Evolutionary conservation across 164 flowering plant genomes (phyloP), one percentile per base, ranked within the genome.

Genomic region (Kalanchoe fedtschenkoi): DNA sequence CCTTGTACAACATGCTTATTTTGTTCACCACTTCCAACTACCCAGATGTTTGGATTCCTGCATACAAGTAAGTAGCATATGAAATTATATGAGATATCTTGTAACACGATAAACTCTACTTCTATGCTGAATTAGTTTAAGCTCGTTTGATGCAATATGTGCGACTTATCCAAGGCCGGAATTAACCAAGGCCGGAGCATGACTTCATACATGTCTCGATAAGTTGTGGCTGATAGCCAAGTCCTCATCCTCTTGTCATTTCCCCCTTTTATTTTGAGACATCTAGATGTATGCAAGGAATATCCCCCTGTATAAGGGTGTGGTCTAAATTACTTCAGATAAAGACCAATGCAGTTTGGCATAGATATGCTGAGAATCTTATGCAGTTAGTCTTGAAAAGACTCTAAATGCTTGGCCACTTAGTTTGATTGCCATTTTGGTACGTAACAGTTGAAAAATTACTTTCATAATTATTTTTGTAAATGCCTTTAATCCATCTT

Each of bases 1-100:
- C 98, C 32, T 58, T 88, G 61, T 89, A 93, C 76, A 86, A 89
- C 65, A 88, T 93, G 97, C 81, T 93, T 78, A 69, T 93, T 72
- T 74, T 93, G 53, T 93, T 88, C 71, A 89, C 98, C 56, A 92
- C 98, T 33, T 84, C 98, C 71, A 92, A 92, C 84, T 89, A 88
- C 68, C 98, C 98, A 29, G 93, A 92, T 82, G 96, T 84, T 21
- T 92, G 98, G 98, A 84, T 92, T 74, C 97, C 96, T 58, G 97
- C 96, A 43, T 93, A 89, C 86, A 93, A 89, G 97, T 91, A 81
- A 83, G 92, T 69, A 9, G 14, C 24, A n/a, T 26, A 42, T 66
- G 67, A 39, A 32, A 14, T n/a, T n/a, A n/a, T n/a, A 32, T 24
- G 30, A 41, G 21, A 39, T 37, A 55, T 33, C 32, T 13, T 9